phyloP scores from a whole-genome alignment of 2,329 filamentous ascomycete species.

The Fusarium pilosicola region DNA sequence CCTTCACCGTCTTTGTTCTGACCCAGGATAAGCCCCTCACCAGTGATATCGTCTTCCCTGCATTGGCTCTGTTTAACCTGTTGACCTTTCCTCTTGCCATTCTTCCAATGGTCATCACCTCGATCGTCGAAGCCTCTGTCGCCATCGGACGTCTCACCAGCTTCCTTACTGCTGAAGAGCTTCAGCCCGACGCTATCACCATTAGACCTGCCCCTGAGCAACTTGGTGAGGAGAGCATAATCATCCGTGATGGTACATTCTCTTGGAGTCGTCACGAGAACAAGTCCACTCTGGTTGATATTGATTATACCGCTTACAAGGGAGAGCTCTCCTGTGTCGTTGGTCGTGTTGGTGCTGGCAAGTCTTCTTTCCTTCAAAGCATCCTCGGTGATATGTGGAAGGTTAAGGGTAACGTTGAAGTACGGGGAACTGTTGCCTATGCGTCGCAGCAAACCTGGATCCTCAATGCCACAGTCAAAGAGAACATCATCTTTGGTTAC shows the following conservation, averaged over 20 bases:
- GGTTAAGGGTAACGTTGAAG: conserved; percentile 80
- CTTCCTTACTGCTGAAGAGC: conserved; percentile 87
- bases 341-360: conserved; percentile 92
- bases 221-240: conserved; percentile 84
- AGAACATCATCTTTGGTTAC: conserved; percentile 97
- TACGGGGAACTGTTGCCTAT: conserved; percentile 87
- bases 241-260: conserved; percentile 86
- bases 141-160: conserved; percentile 86
- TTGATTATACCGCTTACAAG: conserved; percentile 89
- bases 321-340: conserved; percentile 94
- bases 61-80: conserved; percentile 91
- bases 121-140: conserved; percentile 95
- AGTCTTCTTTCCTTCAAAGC: conserved; percentile 90
- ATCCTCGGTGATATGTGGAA: conserved; percentile 95
- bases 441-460: conserved; percentile 95
- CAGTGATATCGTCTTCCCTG: conserved; percentile 95
- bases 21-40: conserved; percentile 83
- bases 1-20: conserved; percentile 93
- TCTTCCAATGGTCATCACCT: conserved; percentile 96
- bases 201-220: conserved; percentile 76
- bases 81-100: conserved; percentile 94
- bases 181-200: conserved; percentile 85
- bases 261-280: conserved; percentile 91
- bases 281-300: conserved; percentile 78
- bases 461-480: conserved; percentile 96